Base-by-base conservation (phyloP, 192 early-diverging fungal species). In the Physocladia obscura region DNA sequence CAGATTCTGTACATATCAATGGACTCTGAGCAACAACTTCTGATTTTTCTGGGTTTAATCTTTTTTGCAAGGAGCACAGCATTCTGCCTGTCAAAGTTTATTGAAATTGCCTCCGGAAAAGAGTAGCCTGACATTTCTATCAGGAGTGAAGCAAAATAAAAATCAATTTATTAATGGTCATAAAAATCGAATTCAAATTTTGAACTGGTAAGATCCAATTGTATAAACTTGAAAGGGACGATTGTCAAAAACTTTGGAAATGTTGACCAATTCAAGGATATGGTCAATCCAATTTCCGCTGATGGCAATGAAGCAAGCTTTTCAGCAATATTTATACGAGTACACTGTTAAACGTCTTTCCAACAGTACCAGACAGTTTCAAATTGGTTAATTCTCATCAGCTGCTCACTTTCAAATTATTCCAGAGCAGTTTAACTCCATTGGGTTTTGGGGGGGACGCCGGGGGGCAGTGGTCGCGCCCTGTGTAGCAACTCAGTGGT, bases 261-360 rank as follows among this genome's bases (percentile, higher is more conserved):
- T 6, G 37, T 85, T 21, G 71, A 79, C 27, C 76, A 87, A 21
- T 90, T 94, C 67, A 67, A 70, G 5, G 89, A 90, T 69, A 79
- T 94, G 86, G 69, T 73, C 0, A 67, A 70, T 19, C 76, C 94
- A 24, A 62, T 93, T 47, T 87, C 81, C 27, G 82, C 82, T 59
- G 89, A 83, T 27, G 90, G 93, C 72, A 91, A 94, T n/a, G 93
- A 99, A 69, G 88, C 92, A 3, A 95, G 89, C 62, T 95, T 99
- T 99, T 98, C 74, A 88, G 85, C 76, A 99, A 99, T 71, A 87
- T 98, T 58, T 85, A 93, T n/a, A n/a, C n/a, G n/a, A n/a, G n/a
- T n/a, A n/a, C n/a, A n/a, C n/a, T n/a, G n/a, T n/a, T n/a, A n/a
- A n/a, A n/a, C n/a, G n/a, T n/a, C n/a, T n/a, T n/a, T n/a, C n/a